Base-by-base conservation (phyloP, 192 early-diverging fungal species). In the Dissophora ornata region DNA sequence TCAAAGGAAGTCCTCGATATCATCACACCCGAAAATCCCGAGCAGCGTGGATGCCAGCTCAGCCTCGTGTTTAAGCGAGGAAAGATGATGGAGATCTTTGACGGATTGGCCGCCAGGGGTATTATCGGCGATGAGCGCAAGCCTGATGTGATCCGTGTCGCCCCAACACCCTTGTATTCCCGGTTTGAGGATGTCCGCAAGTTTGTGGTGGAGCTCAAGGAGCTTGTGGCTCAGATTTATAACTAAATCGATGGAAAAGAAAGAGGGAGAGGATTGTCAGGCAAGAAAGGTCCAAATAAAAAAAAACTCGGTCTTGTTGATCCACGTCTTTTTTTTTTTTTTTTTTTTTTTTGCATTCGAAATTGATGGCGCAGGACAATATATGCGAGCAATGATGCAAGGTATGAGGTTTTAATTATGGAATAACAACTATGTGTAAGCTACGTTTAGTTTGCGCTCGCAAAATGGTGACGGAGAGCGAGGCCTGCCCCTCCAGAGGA, bases 161-260 rank as follows among this genome's bases (percentile, higher is more conserved):
- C 94, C 5, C 97, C 97, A 11, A 86, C 86, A 16, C 96, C 97
- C 16, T 82, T 99, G 28, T 99, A 98, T 79, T 94, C 95, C 77
- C 88, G 86, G 2, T 98, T 94, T 79, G 73, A 56, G 29, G 97
- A 99, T 52, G 93, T 96, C 12, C 88, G 83, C 60, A 42, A 63
- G 41, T 92, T 88, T 71, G 89, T 91, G 8, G 70, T 81, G 15
- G 78, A 83, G 12, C 84, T 98, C 60, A 84, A 84, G 63, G 22
- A 75, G 26, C 54, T 83, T 15, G 67, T 87, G 48, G 56, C 71
- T n/a, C 50, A 70, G 26, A 49, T 81, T 11, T 85, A 81, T 46
- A 38, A 34, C 19, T 55, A 65, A 30, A 53, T 41, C n/a, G 36
- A 38, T n/a, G 30, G 13, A 13, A 38, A 38, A 38, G 36, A 38